phyloP scores from a whole-genome alignment of 2,329 filamentous ascomycete genomes.

The Colletotrichum higginsianum region DNA sequence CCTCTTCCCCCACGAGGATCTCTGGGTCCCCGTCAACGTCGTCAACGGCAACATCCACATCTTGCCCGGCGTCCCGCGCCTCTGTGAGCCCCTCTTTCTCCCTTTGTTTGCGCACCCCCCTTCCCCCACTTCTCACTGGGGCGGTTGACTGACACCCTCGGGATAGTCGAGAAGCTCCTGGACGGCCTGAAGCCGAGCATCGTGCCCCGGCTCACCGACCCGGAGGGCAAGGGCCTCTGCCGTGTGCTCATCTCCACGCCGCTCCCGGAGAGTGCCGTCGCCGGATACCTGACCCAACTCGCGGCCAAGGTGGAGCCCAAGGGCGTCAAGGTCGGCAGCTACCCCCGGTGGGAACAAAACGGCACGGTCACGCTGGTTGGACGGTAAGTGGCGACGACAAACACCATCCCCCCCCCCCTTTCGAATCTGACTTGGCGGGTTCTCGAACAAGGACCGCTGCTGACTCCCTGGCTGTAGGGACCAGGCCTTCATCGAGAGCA shows the following conservation, averaged over 20 bases:
- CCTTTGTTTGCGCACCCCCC: background rate
- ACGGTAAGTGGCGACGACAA: slow-evolving; percentile 55
- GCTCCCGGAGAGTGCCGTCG: slow-evolving; percentile 87
- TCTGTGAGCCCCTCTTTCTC: slow-evolving; percentile 68
- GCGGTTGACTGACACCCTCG: slow-evolving; percentile 16
- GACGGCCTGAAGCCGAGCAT: slow-evolving; percentile 81
- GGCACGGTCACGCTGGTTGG: slow-evolving; percentile 94
- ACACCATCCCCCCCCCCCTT: too few species aligned
- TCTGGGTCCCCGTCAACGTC: slow-evolving; percentile 92
- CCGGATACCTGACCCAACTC: slow-evolving; percentile 85
- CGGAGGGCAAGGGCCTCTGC: slow-evolving; percentile 84
- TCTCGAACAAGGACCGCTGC: background rate
- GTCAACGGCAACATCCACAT: slow-evolving; percentile 97
- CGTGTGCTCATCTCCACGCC: slow-evolving; percentile 90
- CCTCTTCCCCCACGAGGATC: slow-evolving; percentile 82
- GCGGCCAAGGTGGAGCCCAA: slow-evolving; percentile 79
- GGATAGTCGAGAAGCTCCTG: slow-evolving; percentile 78
- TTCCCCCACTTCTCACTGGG: too few species aligned
- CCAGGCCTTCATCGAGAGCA: slow-evolving; percentile 80
- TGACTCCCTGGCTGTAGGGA: slow-evolving; percentile 66
- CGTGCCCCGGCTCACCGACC: slow-evolving; percentile 80
- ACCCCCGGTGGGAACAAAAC: slow-evolving; percentile 91
- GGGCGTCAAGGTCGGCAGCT: slow-evolving; percentile 94
- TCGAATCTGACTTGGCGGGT: background rate
- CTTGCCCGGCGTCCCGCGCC: slow-evolving; percentile 86